Evolutionary conservation across 2,329 filamentous ascomycete species (phyloP).

Genomic region (Blastomyces percursus): DNA sequence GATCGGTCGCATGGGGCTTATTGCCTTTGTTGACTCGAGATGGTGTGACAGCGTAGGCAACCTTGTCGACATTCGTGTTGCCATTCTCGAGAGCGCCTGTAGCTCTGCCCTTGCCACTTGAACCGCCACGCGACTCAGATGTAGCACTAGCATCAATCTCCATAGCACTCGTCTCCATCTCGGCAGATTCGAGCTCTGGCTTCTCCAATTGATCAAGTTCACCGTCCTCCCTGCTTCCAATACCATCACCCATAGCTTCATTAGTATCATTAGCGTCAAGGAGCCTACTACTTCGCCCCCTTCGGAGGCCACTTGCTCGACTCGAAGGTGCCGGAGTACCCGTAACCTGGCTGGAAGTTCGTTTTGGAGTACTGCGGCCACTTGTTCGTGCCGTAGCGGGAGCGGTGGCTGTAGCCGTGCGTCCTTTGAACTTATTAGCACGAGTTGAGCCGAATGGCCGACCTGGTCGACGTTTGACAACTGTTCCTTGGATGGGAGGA

Average conservation of each 20-base stretch:
- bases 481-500: conserved; percentile 30
- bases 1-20: not conserved
- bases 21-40: not conserved
- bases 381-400: conserved; percentile 25
- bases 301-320: conserved; percentile 21
- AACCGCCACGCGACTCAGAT: not conserved
- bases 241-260: conserved; percentile 18
- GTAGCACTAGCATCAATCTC: not conserved
- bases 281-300: conserved; percentile 25
- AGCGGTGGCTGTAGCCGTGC: conserved; percentile 14
- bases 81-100: conserved; percentile 1
- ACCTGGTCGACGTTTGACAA: conserved; percentile 28
- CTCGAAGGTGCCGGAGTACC: conserved; percentile 22
- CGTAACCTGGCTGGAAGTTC: conserved; percentile 21
- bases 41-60: not conserved
- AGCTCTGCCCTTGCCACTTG: not conserved
- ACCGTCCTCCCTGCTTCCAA: conserved; percentile 12
- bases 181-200: not conserved
- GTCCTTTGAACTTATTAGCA: conserved; percentile 16
- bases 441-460: conserved; percentile 26
- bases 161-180: not conserved
- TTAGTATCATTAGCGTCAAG: conserved; percentile 21
- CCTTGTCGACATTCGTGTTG: conserved; percentile 2
- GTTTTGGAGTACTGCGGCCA: conserved; percentile 29
- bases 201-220: conserved; percentile 1